These are phyloP conservation scores for Symbiotaphrina buchneri DNA, from an alignment of 495 filamentous ascomycete genomes.

Conservation along the genomic window DNA sequence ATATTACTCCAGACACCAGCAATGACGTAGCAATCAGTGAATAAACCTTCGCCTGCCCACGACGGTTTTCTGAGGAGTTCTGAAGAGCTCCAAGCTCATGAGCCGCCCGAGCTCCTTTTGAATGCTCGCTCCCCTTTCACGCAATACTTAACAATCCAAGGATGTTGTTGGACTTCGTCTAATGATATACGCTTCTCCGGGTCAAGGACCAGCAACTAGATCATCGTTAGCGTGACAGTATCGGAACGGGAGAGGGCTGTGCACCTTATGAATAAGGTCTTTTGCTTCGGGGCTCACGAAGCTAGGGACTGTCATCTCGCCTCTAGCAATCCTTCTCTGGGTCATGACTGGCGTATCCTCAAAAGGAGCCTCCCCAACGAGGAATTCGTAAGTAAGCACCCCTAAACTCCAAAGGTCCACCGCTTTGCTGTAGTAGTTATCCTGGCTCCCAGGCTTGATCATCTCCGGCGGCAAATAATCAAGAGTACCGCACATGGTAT, in stretches of 20 bases:
- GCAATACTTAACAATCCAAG: slow-evolving; percentile 96
- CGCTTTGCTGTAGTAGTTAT: slow-evolving; percentile 83
- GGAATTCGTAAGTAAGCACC: slow-evolving; percentile 88
- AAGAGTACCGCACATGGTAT: slow-evolving; percentile 92
- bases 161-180: slow-evolving; percentile 73
- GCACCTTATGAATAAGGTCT: slow-evolving; percentile 78
- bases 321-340: slow-evolving; percentile 66
- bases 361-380: slow-evolving; percentile 90
- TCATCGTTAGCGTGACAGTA: slow-evolving; percentile 2
- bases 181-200: slow-evolving; percentile 83
- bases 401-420: slow-evolving; percentile 93
- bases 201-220: slow-evolving; percentile 72
- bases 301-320: slow-evolving; percentile 78
- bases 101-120: slow-evolving; percentile 19
- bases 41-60: no score
- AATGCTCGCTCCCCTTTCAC: slow-evolving; percentile 45
- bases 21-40: no score
- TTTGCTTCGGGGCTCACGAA: slow-evolving; percentile 81
- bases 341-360: slow-evolving; percentile 94
- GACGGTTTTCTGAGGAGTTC: no score
- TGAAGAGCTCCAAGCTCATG: no score
- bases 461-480: slow-evolving; percentile 98
- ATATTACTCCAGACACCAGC: no score
- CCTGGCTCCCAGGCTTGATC: slow-evolving; percentile 56
- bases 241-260: background rate